Evolutionary conservation across 1,284 basidiomycete genomes (phyloP).

Genomic region (Papiliotrema terrestris): DNA sequence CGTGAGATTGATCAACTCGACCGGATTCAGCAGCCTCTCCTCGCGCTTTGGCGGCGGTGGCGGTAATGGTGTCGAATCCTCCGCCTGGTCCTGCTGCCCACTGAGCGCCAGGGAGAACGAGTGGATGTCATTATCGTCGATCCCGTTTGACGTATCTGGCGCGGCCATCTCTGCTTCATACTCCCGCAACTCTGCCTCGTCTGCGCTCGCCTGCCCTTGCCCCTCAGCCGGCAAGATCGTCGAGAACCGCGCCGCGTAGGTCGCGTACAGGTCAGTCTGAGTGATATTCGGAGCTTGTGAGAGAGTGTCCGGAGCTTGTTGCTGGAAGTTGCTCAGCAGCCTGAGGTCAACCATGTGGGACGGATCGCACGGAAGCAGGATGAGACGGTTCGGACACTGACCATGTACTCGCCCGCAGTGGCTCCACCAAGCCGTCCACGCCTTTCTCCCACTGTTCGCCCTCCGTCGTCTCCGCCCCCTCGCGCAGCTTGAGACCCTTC

Average conservation of each 20-base stretch:
- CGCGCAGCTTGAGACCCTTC: constrained; percentile 34
- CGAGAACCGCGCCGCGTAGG: constrained; percentile 41
- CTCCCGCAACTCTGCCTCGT: constrained; percentile 14
- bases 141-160: background rate
- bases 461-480: constrained; percentile 15
- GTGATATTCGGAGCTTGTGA: constrained; percentile 18
- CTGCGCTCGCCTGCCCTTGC: background rate
- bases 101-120: background rate
- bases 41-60: constrained; percentile 3
- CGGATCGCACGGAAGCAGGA: background rate
- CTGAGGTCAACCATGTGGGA: constrained; percentile 10
- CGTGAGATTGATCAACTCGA: constrained; percentile 39
- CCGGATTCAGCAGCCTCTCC: constrained; percentile 36
- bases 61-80: background rate
- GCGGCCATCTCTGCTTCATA: constrained; percentile 11
- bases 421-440: constrained; percentile 39
- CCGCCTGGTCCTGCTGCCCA: background rate
- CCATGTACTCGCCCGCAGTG: constrained; percentile 40
- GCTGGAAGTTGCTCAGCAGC: constrained; percentile 38
- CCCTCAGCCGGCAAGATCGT: constrained; percentile 8
- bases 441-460: constrained; percentile 21
- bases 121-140: constrained; percentile 18
- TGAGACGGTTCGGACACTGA: constrained; percentile 10
- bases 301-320: constrained; percentile 13
- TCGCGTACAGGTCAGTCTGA: constrained; percentile 43